Evolutionary conservation across 1,284 basidiomycete species (phyloP), one percentile per base, ranked within the genome.

Genomic region (Fomitiporia mediterranea): DNA sequence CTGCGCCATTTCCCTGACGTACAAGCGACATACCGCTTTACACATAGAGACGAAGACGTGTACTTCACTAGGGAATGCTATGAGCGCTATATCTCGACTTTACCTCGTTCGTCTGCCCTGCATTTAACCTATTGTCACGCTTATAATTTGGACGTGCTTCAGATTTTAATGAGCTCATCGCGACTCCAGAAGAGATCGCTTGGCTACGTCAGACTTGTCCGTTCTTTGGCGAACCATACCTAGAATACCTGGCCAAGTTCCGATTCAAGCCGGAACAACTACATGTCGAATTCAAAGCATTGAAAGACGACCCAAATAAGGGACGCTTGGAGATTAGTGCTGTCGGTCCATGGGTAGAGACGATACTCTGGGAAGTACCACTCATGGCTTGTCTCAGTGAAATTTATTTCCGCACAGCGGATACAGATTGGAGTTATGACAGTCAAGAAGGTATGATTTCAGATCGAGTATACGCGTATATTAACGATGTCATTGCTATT

Each of bases 361-460:
- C 91, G 5, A 98, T 99, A 58, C 73, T 98, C 17, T 99, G 97
- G 84, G 96, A 99, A 72, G 94, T 98, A 0, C 94, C 93, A 1
- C 75, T 98, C 46, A 94, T 98, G 91, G 85, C 92, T 7, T 87
- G 86, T 63, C 74, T 94, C 47, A 91, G 91, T 70, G 84, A 93
- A 72, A 80, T 80, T 25, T 89, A 88, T 70, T 93, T 90, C 67
- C 71, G 67, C 19, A 75, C 79, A 11, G 84, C 85, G 19, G 84
- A 86, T 64, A 87, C 75, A 0, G 84, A 93, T 64, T 99, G 96
- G 97, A 80, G 73, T 55, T 83, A 93, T 60, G 82, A 89, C 7
- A 84, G 84, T 0, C 93, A 97, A 71, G 76, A 81, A 70, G 87
- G 89, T 86, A 57, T 60, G 70, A 58, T 17, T 37, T 37, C 35